Evolutionary conservation across 805 yeast species (phyloP), one percentile per base, ranked within the genome.

Genomic region (Ogataea methanolica): DNA sequence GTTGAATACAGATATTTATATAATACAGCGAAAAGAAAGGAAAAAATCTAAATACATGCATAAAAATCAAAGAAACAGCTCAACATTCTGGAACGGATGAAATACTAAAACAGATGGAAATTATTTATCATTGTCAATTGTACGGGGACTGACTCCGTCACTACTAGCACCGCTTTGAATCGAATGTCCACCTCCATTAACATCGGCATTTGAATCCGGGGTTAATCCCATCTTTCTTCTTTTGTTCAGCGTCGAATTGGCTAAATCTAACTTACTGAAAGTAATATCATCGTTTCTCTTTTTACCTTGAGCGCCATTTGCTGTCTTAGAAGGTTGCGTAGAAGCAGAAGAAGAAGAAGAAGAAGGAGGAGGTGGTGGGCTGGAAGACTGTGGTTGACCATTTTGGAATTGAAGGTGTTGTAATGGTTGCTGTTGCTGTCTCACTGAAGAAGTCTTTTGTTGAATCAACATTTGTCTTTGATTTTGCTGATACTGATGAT

Each of bases 161-260:
- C 50, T 49, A 38, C 53, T 45, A n/a, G 37, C 49, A 11, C 48
- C 50, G 33, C 49, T 49, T 3, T 44, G 33, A 14, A 40, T 19
- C 17, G 41, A 36, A 14, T 16, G 19, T 5, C 17, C 16, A 15
- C 36, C 36, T 15, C 36, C 36, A 33, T 15, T n/a, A 33, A 15
- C 41, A 1, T 11, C 23, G 26, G 33, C 26, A 33, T 23, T 26
- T 2, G 7, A 23, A 39, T 39, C 19, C 14, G 15, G 15, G 9
- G 17, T 39, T 7, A 41, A 29, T 8, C 57, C 55, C 47, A 53
- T 46, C 41, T 56, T 61, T 50, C 73, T 56, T 49, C 73, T 55
- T 46, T 68, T 68, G 23, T 59, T 66, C 42, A 68, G 45, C 0
- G 70, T 59, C 0, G 70, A 64, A 46, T 65, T 69, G 5, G 69